Base-by-base conservation (phyloP, 2,329 filamentous ascomycete species). In the Aspergillus arachidicola region DNA sequence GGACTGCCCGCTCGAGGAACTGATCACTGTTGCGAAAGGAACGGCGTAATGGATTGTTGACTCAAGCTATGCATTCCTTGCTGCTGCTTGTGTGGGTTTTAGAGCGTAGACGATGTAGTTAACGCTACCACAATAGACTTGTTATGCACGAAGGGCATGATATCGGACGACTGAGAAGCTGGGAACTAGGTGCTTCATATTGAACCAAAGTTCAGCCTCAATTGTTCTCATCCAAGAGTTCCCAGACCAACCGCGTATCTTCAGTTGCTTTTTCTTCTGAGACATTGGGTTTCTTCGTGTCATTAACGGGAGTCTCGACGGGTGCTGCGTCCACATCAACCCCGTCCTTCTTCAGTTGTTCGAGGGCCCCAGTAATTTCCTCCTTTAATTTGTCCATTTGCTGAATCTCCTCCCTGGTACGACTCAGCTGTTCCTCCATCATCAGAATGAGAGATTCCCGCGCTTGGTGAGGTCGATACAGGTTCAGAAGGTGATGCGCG, bases 391-490 rank as follows among this genome's bases (percentile, higher is more conserved):
- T 85, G 71, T 89, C 87, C 65, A 95, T 91, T 78, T 90, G 91
- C 68, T 89, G 88, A 58, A 93, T 93, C 78, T 97, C 93, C 60
- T 85, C 86, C 68, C 85, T 87, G 60, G 89, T 90, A 69, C 83
- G 85, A 69, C 92, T 88, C 34, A 97, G 80, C 72, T 94, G 91
- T 68, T 91, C 89, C 78, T 97, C 91, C 91, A 97, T 93, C 82
- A 94, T 86, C 68, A 90, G 80, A 36, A 97, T 96, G 62, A 96
- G 82, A 32, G 90, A 93, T 80, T 97, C 94, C 51, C 94, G 83
- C 28, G 94, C 93, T 80, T 98, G 94, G 75, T 97, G 94, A 11
- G 94, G 94, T 36, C 94, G 86, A 79, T 97, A 98, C 77, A 96
- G 90, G 77, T 99, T 99, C 68, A 98, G 88, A 59, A 97, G 85